phyloP scores from a whole-genome alignment of 768 basidiomycete species.

The Suillus subaureus region DNA sequence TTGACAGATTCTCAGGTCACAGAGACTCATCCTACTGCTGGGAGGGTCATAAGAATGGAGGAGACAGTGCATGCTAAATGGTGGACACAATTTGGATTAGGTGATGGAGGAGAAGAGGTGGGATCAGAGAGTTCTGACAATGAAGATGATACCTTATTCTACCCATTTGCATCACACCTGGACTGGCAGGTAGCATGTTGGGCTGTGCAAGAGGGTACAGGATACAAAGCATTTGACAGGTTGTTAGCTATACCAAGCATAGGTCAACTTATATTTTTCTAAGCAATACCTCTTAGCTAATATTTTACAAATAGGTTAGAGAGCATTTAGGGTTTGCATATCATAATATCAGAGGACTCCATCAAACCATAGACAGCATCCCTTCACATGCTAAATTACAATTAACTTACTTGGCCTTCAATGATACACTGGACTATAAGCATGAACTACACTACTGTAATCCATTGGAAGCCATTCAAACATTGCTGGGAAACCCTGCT shows the following conservation, averaged over 20 bases:
- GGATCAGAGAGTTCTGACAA: background rate
- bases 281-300: too few relatives aligned
- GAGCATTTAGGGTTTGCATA: background rate
- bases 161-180: conserved; percentile 3
- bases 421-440: background rate
- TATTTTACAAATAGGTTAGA: background rate
- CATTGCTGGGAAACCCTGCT: too few relatives aligned
- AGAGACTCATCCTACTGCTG: background rate
- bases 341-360: too few relatives aligned
- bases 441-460: too few relatives aligned
- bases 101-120: background rate
- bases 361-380: conserved; percentile 2
- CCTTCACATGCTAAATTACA: conserved; percentile 1
- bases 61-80: background rate
- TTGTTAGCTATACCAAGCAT: conserved; percentile 9
- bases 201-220: conserved; percentile 10
- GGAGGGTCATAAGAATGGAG: background rate
- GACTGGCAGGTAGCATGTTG: conserved; percentile 10
- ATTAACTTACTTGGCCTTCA: background rate
- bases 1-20: background rate
- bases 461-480: too few relatives aligned
- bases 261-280: background rate
- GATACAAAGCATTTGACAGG: conserved; percentile 10
- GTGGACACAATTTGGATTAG: background rate
- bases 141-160: conserved; percentile 6